Evolutionary conservation across 345 rosid species (phyloP).

Genomic region (Brassica rapa): DNA sequence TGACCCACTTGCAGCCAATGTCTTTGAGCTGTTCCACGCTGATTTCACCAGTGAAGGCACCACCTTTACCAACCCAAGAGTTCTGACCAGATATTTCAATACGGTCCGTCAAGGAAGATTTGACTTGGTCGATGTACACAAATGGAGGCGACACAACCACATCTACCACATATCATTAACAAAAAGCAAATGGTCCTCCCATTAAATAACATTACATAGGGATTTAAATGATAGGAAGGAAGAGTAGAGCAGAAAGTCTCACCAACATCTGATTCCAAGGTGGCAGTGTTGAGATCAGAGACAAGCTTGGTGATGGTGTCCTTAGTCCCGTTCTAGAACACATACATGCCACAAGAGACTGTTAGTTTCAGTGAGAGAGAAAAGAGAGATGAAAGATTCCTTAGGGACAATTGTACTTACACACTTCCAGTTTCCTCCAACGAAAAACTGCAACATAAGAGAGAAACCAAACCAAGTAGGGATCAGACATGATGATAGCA

Average conservation of each 20-base stretch:
- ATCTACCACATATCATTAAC: constrained; percentile 51
- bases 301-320: constrained; percentile 88
- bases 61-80: constrained; percentile 97
- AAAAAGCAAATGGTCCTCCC: not conserved
- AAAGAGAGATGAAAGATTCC: not conserved
- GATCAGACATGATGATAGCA: constrained; percentile 1
- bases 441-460: constrained; percentile 82
- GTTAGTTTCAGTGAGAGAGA: not conserved
- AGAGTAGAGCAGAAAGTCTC: not conserved
- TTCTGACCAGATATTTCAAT: constrained; percentile 90
- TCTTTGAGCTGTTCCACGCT: constrained; percentile 95
- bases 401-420: constrained; percentile 51
- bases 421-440: constrained; percentile 99
- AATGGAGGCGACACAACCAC: constrained; percentile 98
- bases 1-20: constrained; percentile 93
- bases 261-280: constrained; percentile 93
- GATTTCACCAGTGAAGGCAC: constrained; percentile 99
- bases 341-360: constrained; percentile 18
- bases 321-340: constrained; percentile 81
- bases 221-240: no score
- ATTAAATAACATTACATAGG: no score
- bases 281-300: constrained; percentile 79
- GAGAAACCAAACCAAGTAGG: not conserved
- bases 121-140: constrained; percentile 86
- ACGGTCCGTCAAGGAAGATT: constrained; percentile 60